Conservation (phyloP, 148 eudicot genomes). For the Vaccinium myrtillus region DNA sequence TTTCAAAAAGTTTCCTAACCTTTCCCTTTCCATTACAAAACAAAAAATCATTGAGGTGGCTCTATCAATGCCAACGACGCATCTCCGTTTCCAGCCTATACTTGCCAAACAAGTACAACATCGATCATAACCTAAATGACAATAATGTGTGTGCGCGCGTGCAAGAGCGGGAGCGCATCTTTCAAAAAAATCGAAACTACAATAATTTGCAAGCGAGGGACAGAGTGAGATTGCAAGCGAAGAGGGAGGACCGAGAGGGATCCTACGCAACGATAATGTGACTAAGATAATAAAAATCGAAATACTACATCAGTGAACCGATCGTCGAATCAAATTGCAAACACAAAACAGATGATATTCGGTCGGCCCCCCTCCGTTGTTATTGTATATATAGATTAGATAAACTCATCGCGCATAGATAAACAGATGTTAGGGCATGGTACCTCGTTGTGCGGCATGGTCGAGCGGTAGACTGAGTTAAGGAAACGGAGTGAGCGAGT, state of each 20-base stretch:
- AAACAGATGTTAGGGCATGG: not conserved
- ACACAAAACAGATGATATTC: not conserved
- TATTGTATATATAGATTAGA: not conserved
- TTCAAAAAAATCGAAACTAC: too few species aligned
- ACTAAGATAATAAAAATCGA: not conserved
- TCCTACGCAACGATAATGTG: not conserved
- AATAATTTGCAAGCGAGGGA: too few species aligned
- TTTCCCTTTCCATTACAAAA: not conserved
- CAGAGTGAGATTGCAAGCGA: too few species aligned
- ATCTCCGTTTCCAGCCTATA: not conserved
- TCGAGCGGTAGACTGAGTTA: not conserved
- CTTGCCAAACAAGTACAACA: not conserved
- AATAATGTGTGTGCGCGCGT: too few species aligned
- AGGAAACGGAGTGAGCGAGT: not conserved
- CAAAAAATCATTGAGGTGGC: not conserved
- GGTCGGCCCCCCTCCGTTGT: not conserved
- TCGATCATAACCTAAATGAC: not conserved
- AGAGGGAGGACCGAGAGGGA: too few species aligned
- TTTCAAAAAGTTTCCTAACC: not conserved
- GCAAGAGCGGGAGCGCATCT: too few species aligned
- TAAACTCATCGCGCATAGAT: not conserved
- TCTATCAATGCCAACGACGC: not conserved
- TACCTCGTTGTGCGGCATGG: conserved; percentile 42
- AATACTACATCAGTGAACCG: not conserved
- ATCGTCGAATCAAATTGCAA: not conserved